Conservation (phyloP, 768 basidiomycete genomes). For the Termitomyces sp. region DNA sequence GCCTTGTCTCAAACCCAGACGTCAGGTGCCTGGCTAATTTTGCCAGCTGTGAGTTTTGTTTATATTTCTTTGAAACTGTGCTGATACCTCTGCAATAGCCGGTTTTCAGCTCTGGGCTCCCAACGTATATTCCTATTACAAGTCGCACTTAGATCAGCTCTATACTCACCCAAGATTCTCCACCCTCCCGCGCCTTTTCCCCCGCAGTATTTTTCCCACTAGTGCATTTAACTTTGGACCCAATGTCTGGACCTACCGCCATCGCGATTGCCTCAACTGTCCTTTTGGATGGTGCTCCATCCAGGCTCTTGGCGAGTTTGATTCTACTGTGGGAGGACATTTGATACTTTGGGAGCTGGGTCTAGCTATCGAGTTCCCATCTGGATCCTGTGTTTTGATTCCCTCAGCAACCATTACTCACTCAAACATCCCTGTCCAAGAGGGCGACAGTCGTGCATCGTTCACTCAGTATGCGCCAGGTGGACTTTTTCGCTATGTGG, state of each 20-base stretch:
- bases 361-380: conserved; percentile 8
- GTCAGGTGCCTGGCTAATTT: too few relatives aligned
- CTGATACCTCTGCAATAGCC: too few relatives aligned
- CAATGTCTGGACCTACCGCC: conserved; percentile 9
- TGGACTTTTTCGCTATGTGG: conserved; percentile 22
- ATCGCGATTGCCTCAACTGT: conserved; percentile 26
- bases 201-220: neutral
- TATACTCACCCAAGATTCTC: neutral
- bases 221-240: conserved; percentile 28
- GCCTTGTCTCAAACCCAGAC: too few relatives aligned
- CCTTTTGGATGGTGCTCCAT: conserved; percentile 29
- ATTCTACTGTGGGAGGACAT: too few relatives aligned
- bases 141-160: neutral
- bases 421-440: conserved; percentile 19
- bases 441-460: conserved; percentile 16
- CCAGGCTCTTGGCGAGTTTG: conserved; percentile 23
- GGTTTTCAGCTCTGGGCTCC: neutral
- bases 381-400: conserved; percentile 24
- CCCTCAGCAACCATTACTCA: conserved; percentile 24
- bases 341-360: conserved; percentile 22
- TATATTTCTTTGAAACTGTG: too few relatives aligned
- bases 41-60: too few relatives aligned
- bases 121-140: neutral
- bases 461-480: conserved; percentile 27
- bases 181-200: neutral